A percentile compares a stretch with the other conserved stretches of the same genome.
Evolutionary conservation across 164 flowering plant species (phyloP).

Genomic region (Dillenia turbinata): DNA sequence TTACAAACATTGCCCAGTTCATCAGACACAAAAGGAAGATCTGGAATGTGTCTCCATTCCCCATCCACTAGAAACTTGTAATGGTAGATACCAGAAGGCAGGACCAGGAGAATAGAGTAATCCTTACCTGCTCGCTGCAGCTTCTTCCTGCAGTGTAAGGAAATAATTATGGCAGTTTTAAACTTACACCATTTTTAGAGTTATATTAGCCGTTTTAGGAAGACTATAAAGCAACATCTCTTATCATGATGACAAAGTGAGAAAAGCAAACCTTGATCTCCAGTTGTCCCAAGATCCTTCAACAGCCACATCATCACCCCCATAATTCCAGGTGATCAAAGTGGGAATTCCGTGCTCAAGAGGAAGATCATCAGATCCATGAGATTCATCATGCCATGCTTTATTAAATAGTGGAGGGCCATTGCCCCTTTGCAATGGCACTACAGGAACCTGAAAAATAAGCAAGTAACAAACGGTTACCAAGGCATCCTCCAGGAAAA

Average conservation of each 20-base stretch:
- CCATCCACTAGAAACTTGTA: constrained; percentile 89
- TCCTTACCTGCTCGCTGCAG: constrained; percentile 85
- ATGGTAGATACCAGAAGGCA: constrained; percentile 81
- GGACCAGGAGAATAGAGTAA: constrained; percentile 63
- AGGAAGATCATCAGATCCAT: constrained; percentile 30
- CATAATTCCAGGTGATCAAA: constrained; percentile 78
- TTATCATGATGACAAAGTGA: background rate
- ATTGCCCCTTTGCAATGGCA: constrained; percentile 58
- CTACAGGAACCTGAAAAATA: constrained; percentile 57
- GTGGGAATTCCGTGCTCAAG: constrained; percentile 67
- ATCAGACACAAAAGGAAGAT: constrained; percentile 66
- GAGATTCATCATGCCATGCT: constrained; percentile 41
- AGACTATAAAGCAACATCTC: too few relatives aligned
- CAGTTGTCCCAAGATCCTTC: constrained; percentile 99
- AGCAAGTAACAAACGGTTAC: background rate
- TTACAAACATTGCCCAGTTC: constrained; percentile 60
- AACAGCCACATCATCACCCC: constrained; percentile 71
- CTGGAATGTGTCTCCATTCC: constrained; percentile 72
- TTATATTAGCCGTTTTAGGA: too few relatives aligned
- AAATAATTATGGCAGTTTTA: background rate
- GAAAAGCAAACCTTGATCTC: constrained; percentile 49
- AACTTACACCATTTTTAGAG: too few relatives aligned
- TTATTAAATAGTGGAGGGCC: constrained; percentile 36
- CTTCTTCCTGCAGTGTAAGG: constrained; percentile 42
- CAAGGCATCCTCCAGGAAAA: too few relatives aligned